Evolutionary conservation across 2,329 filamentous ascomycete species (phyloP).

Genomic region (Incumbomyces delicatus): DNA sequence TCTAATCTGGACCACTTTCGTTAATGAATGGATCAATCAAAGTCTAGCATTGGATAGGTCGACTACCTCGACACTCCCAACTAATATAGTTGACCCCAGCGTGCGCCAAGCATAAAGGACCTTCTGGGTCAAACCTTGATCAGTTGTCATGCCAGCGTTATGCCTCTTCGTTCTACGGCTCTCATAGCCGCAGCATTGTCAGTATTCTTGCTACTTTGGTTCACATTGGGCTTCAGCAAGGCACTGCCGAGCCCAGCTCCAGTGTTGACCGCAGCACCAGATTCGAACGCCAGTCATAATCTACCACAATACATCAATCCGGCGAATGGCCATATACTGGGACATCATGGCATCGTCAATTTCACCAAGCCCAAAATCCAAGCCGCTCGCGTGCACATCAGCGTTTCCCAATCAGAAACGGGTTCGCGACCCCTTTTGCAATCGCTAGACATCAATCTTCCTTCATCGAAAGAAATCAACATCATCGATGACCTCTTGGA

Average conservation of each 20-base stretch:
- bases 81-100: too few relatives aligned
- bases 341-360: conserved; percentile 6
- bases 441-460: conserved; percentile 4
- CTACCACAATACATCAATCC: conserved; percentile 1
- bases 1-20: too few relatives aligned
- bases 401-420: conserved; percentile 5
- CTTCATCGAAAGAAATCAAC: conserved; percentile 4
- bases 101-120: too few relatives aligned
- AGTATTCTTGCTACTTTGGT: conserved; percentile 1
- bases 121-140: not conserved
- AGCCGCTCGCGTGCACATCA: conserved; percentile 1
- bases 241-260: not conserved
- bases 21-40: not conserved
- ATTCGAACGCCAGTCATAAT: not conserved
- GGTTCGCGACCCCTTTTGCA: not conserved
- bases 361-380: conserved; percentile 5
- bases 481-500: not conserved
- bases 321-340: not conserved
- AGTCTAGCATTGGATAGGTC: too few relatives aligned
- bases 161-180: conserved; percentile 1
- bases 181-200: conserved; percentile 1
- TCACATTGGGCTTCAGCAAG: not conserved
- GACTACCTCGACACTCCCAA: too few relatives aligned
- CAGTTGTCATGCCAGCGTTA: not conserved
- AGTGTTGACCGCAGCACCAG: not conserved